phyloP scores from a whole-genome alignment of 495 filamentous ascomycete species.

The Glarea lozoyensis region DNA sequence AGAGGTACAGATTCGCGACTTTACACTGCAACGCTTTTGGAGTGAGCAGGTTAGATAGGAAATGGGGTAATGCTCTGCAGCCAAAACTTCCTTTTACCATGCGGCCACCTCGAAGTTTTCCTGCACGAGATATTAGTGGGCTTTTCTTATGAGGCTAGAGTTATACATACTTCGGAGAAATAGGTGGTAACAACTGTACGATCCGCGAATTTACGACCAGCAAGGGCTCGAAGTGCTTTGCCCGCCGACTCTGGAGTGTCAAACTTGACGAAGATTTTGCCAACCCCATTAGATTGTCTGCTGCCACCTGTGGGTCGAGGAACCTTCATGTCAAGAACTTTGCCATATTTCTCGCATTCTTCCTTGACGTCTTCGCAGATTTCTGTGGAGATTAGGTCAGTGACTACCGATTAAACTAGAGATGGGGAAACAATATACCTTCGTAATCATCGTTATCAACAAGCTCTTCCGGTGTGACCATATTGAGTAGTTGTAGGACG shows the following conservation, averaged over 20 bases:
- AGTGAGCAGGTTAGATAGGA: not conserved
- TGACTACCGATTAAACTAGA: not conserved
- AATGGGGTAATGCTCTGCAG: not conserved
- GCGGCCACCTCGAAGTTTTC: conserved; percentile 73
- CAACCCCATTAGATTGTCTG: conserved; percentile 76
- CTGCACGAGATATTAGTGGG: conserved; percentile 30
- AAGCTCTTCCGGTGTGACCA: conserved; percentile 94
- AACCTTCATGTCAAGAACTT: conserved; percentile 77
- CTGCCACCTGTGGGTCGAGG: conserved; percentile 77
- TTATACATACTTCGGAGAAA: conserved; percentile 71
- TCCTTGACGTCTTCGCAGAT: conserved; percentile 87
- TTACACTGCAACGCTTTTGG: not conserved
- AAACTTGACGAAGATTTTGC: conserved; percentile 96
- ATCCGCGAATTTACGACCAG: conserved; percentile 90
- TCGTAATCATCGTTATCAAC: conserved; percentile 92
- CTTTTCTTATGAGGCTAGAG: conserved; percentile 3
- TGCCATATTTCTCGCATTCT: conserved; percentile 86
- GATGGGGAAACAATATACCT: conserved; percentile 39
- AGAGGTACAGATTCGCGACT: too few species aligned
- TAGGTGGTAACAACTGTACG: conserved; percentile 93
- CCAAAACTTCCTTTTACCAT: conserved; percentile 37
- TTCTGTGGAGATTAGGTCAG: conserved; percentile 44
- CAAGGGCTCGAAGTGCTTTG: conserved; percentile 74
- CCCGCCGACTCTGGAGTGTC: conserved; percentile 69
- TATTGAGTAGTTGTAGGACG: conserved; percentile 89